Evolutionary conservation across 2,329 filamentous ascomycete species (phyloP).

Genomic region (Sporothrix dimorphospora): DNA sequence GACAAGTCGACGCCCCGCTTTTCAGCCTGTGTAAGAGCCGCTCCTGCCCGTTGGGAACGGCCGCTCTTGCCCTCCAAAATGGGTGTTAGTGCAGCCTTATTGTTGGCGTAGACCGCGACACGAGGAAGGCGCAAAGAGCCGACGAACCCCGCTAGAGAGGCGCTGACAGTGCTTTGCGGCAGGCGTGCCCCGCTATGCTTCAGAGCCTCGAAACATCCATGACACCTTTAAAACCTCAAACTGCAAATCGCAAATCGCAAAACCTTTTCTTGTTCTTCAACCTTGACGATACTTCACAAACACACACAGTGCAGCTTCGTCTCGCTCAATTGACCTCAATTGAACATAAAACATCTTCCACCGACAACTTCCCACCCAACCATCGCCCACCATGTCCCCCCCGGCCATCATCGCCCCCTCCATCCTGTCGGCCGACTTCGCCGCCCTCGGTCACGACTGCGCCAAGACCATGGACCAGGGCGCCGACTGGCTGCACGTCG

Average conservation of each 20-base stretch:
- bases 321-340: neutral
- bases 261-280: neutral
- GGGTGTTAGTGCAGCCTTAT: neutral
- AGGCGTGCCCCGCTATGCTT: conserved; percentile 4
- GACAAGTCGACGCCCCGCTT: neutral
- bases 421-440: conserved; percentile 98
- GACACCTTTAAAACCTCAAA: neutral
- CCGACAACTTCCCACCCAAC: neutral
- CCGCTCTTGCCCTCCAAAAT: conserved; percentile 9
- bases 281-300: neutral
- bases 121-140: conserved; percentile 13
- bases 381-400: conserved; percentile 69
- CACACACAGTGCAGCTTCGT: neutral
- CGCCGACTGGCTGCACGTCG: conserved; percentile 92
- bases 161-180: neutral
- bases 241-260: neutral
- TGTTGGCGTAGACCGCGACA: neutral
- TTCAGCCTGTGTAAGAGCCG: neutral
- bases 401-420: conserved; percentile 94
- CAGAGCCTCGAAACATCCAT: conserved; percentile 13
- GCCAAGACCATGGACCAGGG: conserved; percentile 81
- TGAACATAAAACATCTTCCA: neutral
- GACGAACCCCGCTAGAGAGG: conserved; percentile 9
- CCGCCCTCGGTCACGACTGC: conserved; percentile 82
- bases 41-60: conserved; percentile 15